Evolutionary conservation across 2,329 filamentous ascomycete genomes (phyloP).

Genomic region (Lecanosticta acicola): DNA sequence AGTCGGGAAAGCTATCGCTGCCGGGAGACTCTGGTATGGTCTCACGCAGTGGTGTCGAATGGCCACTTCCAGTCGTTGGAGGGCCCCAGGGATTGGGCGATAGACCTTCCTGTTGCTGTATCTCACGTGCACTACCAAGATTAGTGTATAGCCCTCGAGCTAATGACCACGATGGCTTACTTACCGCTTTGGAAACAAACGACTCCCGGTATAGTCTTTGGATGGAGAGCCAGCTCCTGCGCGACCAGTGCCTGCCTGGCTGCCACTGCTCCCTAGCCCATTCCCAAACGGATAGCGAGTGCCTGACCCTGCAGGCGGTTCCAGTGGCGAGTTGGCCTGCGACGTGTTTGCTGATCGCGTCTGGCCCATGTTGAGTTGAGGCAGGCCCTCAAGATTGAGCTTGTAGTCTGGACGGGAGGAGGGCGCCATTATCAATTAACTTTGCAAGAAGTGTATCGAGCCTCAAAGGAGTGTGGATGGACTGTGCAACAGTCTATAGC

Average conservation of each 20-base stretch:
- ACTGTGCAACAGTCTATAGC: slow-evolving; percentile 14
- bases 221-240: slow-evolving; percentile 94
- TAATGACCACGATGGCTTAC: slow-evolving; percentile 28
- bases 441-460: slow-evolving; percentile 17
- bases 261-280: slow-evolving; percentile 49
- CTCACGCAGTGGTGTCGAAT: slow-evolving; percentile 91
- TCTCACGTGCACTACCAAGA: slow-evolving; percentile 72
- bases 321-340: slow-evolving; percentile 72
- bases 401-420: slow-evolving; percentile 71
- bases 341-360: slow-evolving; percentile 74
- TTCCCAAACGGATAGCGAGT: slow-evolving; percentile 69
- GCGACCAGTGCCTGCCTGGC: slow-evolving; percentile 54
- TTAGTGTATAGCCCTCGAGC: not conserved
- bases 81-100: slow-evolving; percentile 76
- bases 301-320: slow-evolving; percentile 58
- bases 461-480: slow-evolving; percentile 19
- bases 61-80: slow-evolving; percentile 89
- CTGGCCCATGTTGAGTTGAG: slow-evolving; percentile 57
- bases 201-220: slow-evolving; percentile 69
- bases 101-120: slow-evolving; percentile 92
- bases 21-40: slow-evolving; percentile 96
- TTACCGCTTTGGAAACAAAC: slow-evolving; percentile 90
- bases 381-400: slow-evolving; percentile 75
- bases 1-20: slow-evolving; percentile 86
- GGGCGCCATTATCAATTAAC: slow-evolving; percentile 90